These are phyloP conservation scores for Xylaria longipes DNA, from an alignment of 495 filamentous ascomycete species.

Conservation along the genomic window DNA sequence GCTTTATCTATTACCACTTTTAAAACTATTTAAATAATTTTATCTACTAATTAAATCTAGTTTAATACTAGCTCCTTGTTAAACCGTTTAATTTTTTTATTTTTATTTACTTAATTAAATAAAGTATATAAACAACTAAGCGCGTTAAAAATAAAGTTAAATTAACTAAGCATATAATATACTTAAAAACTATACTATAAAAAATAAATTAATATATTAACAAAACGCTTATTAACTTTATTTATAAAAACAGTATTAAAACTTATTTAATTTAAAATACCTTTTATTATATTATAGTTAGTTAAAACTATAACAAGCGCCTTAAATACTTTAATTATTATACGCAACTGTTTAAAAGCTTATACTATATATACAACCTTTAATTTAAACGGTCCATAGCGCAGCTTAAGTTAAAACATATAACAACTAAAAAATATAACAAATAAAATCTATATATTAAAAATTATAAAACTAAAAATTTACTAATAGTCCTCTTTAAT, in stretches of 20 bases:
- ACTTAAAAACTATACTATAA: neutral
- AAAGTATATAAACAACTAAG: neutral
- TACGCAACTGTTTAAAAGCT: neutral
- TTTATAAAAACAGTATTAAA: neutral
- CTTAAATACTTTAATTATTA: neutral
- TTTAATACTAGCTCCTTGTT: no score
- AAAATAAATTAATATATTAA: neutral
- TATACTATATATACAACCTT: neutral
- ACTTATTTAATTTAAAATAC: neutral
- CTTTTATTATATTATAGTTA: neutral
- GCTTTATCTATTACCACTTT: no score
- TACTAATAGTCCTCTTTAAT: neutral
- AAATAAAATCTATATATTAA: neutral
- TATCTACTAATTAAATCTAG: no score
- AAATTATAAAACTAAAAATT: neutral
- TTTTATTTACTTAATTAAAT: neutral
- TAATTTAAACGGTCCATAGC: neutral
- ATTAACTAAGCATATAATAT: neutral
- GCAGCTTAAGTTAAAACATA: neutral
- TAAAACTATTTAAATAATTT: no score
- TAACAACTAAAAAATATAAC: neutral
- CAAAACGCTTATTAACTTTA: neutral
- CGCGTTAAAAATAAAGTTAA: neutral
- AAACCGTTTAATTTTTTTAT: no score
- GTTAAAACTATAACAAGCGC: neutral